These are phyloP conservation scores for Fraxinus pennsylvanica DNA, from an alignment of 257 asterid genomes.

Conservation along the genomic window DNA sequence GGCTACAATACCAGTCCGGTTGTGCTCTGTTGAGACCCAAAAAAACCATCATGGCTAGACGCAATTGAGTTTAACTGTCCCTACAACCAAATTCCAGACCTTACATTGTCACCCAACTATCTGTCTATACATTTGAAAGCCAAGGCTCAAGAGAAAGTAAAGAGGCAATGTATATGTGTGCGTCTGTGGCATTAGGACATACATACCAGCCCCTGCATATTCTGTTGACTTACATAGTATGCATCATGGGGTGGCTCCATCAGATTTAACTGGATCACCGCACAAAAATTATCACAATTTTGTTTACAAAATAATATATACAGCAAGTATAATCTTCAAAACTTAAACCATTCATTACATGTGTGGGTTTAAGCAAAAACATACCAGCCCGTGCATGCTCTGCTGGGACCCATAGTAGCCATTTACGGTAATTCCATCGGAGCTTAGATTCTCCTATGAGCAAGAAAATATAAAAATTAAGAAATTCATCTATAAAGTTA, in stretches of 20 bases:
- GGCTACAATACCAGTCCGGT: constrained; percentile 64
- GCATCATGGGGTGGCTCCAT: constrained; percentile 96
- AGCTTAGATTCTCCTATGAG: constrained; percentile 65
- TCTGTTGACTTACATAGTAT: constrained; percentile 71
- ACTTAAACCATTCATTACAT: not conserved
- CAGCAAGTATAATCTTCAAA: constrained; percentile 9
- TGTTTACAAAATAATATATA: constrained; percentile 7
- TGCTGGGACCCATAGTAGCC: constrained; percentile 89
- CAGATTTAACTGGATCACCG: constrained; percentile 74
- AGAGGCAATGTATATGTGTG: constrained; percentile 1
- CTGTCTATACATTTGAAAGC: not conserved
- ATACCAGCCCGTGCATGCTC: constrained; percentile 86
- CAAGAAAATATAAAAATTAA: constrained; percentile 23
- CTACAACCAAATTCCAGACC: constrained; percentile 41
- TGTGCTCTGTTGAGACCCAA: constrained; percentile 66
- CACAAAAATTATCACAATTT: constrained; percentile 22
- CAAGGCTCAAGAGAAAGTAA: not conserved
- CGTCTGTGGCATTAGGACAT: not conserved
- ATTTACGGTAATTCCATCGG: constrained; percentile 61
- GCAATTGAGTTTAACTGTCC: constrained; percentile 72
- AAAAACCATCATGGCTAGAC: constrained; percentile 72
- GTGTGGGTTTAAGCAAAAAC: constrained; percentile 24
- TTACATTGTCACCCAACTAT: constrained; percentile 8
- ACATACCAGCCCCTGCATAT: constrained; percentile 83
- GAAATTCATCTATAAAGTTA: not conserved